Percentiles rank a stretch among this genome's conserved stretches.
phyloP scores from a whole-genome alignment of 2,329 filamentous ascomycete species.

The Bipolaris zeicola region DNA sequence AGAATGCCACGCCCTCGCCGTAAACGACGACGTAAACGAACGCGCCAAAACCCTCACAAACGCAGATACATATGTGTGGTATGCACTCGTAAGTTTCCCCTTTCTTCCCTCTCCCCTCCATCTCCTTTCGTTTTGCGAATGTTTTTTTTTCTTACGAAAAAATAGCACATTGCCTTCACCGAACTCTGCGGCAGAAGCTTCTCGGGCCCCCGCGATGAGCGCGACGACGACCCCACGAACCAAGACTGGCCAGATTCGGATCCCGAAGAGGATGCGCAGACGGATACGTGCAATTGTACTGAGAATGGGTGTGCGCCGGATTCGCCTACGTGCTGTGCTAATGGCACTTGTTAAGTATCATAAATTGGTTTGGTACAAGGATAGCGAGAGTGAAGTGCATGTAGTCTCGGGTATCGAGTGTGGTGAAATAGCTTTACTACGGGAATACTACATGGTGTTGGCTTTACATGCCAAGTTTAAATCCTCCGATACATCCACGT shows the following conservation, averaged over 20 bases:
- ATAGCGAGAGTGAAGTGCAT: too few relatives aligned
- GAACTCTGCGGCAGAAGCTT: constrained; percentile 3
- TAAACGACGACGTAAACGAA: background rate
- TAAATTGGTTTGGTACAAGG: too few relatives aligned
- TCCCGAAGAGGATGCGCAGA: constrained; percentile 4
- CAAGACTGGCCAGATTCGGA: constrained; percentile 4
- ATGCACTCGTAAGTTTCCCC: constrained; percentile 2
- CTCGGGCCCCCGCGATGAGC: constrained; percentile 1
- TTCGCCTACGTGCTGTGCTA: background rate
- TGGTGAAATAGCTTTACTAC: too few relatives aligned
- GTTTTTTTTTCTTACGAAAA: background rate
- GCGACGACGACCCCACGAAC: constrained; percentile 3
- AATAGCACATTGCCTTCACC: constrained; percentile 5
- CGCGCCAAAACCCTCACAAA: constrained; percentile 1
- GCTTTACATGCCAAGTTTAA: constrained; percentile 31
- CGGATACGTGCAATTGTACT: background rate
- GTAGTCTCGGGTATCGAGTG: too few relatives aligned
- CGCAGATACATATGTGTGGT: constrained; percentile 10
- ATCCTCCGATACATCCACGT: constrained; percentile 41
- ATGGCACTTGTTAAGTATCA: background rate
- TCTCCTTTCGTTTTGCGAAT: background rate
- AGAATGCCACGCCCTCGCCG: constrained; percentile 5
- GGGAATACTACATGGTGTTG: too few relatives aligned
- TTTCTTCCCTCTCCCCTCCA: background rate
- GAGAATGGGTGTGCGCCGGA: constrained; percentile 5